Percentiles rank a stretch among this genome's conserved stretches.
Evolutionary conservation across 2,329 filamentous ascomycete species (phyloP).

Genomic region (Diplodia mutila): DNA sequence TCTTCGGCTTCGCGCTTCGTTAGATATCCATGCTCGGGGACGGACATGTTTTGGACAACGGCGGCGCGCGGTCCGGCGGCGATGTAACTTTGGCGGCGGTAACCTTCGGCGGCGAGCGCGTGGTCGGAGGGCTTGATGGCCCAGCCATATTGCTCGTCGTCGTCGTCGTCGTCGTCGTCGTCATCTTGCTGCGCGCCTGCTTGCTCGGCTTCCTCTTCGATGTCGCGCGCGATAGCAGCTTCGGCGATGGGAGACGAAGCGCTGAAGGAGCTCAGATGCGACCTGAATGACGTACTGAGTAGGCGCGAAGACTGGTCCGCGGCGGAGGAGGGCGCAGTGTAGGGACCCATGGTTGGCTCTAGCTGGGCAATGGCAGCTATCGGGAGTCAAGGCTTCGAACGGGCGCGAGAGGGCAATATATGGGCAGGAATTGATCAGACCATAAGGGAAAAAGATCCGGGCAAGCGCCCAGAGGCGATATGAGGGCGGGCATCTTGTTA

Average conservation of each 20-base stretch:
- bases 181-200: not conserved
- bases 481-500: slow-evolving; percentile 20
- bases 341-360: slow-evolving; percentile 10
- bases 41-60: slow-evolving; percentile 65
- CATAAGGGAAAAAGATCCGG: slow-evolving; percentile 15
- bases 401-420: slow-evolving; percentile 1
- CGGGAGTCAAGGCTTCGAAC: not conserved
- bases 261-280: slow-evolving; percentile 29
- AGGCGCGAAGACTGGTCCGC: slow-evolving; percentile 16
- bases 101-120: slow-evolving; percentile 64
- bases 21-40: slow-evolving; percentile 51
- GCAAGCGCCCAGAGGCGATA: not conserved
- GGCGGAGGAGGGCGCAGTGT: not conserved
- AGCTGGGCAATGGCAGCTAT: not conserved
- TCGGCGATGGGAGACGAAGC: slow-evolving; percentile 41
- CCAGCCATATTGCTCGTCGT: slow-evolving; percentile 55
- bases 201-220: slow-evolving; percentile 36
- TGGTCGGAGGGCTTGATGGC: slow-evolving; percentile 46
- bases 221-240: slow-evolving; percentile 44
- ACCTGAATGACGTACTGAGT: slow-evolving; percentile 28
- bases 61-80: slow-evolving; percentile 72
- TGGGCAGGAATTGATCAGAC: not conserved
- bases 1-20: slow-evolving; percentile 58
- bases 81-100: slow-evolving; percentile 77
- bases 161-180: slow-evolving; percentile 51